Percentiles rank a stretch among this genome's conserved stretches.
phyloP scores from a whole-genome alignment of 2,329 filamentous ascomycete genomes.

The Pseudogymnoascus verrucosus region DNA sequence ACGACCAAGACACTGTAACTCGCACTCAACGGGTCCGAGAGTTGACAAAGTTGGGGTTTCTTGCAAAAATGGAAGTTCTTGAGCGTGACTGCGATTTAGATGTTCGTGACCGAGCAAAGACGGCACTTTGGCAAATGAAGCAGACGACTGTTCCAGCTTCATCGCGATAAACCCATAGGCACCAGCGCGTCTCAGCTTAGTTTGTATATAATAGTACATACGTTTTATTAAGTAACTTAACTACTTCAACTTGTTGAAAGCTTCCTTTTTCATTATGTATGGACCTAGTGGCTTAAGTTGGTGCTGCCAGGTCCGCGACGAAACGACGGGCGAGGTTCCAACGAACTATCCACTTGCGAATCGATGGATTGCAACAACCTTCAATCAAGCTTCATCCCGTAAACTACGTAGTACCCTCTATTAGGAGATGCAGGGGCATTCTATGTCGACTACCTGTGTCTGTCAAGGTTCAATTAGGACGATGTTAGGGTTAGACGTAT shows the following conservation, averaged over 20 bases:
- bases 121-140: constrained; percentile 64
- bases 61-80: constrained; percentile 55
- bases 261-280: background rate
- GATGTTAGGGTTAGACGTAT: too few relatives aligned
- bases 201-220: background rate
- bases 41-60: constrained; percentile 64
- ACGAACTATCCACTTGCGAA: too few relatives aligned
- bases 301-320: background rate
- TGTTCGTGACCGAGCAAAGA: constrained; percentile 76
- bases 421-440: too few relatives aligned
- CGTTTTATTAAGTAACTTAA: constrained; percentile 2
- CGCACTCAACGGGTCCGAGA: constrained; percentile 60
- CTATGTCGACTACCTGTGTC: too few relatives aligned
- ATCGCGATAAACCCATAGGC: background rate
- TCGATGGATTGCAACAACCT: too few relatives aligned
- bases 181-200: background rate
- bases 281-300: background rate
- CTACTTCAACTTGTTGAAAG: background rate
- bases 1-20: constrained; percentile 55
- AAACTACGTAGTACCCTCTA: too few relatives aligned
- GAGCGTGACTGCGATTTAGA: constrained; percentile 68
- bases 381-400: too few relatives aligned
- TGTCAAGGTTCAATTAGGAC: too few relatives aligned
- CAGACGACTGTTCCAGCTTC: constrained; percentile 11
- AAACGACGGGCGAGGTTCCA: too few relatives aligned